Base-by-base conservation (phyloP, 352 stramenopile genomes). In the Globisporangium perplexum region DNA sequence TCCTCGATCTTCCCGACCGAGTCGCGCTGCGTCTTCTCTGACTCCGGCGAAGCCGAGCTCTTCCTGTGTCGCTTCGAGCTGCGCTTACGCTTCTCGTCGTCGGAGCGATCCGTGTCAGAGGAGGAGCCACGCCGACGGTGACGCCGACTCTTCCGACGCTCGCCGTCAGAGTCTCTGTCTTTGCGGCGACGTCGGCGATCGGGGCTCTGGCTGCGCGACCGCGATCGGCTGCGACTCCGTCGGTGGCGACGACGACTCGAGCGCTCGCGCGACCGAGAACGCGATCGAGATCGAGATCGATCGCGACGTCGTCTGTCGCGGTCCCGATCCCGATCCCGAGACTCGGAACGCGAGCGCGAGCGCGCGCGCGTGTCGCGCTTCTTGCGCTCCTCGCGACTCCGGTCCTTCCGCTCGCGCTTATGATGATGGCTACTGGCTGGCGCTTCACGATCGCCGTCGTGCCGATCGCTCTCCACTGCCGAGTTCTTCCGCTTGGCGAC, bases 261-360 rank as follows among this genome's bases (percentile, higher is more conserved):
- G 7, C 66, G 64, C 24, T 74, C 65, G 30, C 55, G 65, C 15
- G 66, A 75, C 17, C 51, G 44, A 23, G 33, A 38, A 6, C 53
- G 62, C 8, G 36, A 22, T 26, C 57, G 60, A 45, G 57, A 52
- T 0, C 59, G 51, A 47, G 57, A 46, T 12, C 59, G 56, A 1
- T 69, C 57, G 20, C 65, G 51, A 35, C 57, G 50, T 15, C 33
- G 33, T 39, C 33, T 39, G 33, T 66, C 53, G 4, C 65, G 46
- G 31, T 62, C 50, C 4, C 53, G 62, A 7, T n/a, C n/a, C n/a
- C n/a, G n/a, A n/a, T n/a, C n/a, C n/a, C n/a, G n/a, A n/a, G n/a
- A n/a, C n/a, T n/a, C n/a, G n/a, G 15, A 20, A 23, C 57, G 60
- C 46, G 57, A 53, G 0, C 53, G 52, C 44, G 54, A 42, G 20